These are phyloP conservation scores for Zelopaecilomyces penicillatus DNA, from an alignment of 2,329 filamentous ascomycete species.

Conservation along the genomic window DNA sequence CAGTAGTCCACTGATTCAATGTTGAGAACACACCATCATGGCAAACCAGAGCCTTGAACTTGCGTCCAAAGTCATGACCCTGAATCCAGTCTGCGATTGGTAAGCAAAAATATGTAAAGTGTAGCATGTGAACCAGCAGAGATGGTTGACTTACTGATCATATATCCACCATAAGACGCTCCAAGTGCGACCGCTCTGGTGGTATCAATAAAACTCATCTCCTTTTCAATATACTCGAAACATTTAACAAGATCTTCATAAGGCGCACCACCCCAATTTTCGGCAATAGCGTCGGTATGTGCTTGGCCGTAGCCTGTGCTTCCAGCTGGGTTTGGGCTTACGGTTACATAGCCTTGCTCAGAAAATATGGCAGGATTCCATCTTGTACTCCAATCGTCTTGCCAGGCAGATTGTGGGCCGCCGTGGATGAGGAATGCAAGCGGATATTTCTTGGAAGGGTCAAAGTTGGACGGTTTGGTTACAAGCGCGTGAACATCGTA, in stretches of 20 bases:
- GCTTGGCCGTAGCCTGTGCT: constrained; percentile 75
- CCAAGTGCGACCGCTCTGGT: constrained; percentile 63
- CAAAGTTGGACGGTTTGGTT: constrained; percentile 59
- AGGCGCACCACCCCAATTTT: constrained; percentile 77
- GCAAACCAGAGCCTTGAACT: constrained; percentile 81
- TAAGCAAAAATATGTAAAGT: constrained; percentile 12
- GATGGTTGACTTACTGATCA: constrained; percentile 50
- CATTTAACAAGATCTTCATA: constrained; percentile 75
- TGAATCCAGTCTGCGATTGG: constrained; percentile 69
- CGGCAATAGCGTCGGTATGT: constrained; percentile 66
- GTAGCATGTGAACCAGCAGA: background rate
- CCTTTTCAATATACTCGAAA: constrained; percentile 62
- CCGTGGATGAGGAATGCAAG: constrained; percentile 75
- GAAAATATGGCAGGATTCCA: constrained; percentile 86
- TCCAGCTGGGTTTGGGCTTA: constrained; percentile 76
- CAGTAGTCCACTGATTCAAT: constrained; percentile 53
- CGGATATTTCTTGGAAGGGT: constrained; percentile 64
- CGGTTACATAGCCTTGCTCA: constrained; percentile 77
- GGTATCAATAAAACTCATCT: constrained; percentile 62
- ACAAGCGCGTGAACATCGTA: constrained; percentile 62
- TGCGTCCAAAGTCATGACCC: constrained; percentile 70
- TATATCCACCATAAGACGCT: constrained; percentile 67
- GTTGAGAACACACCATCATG: constrained; percentile 82
- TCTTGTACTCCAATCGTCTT: constrained; percentile 67
- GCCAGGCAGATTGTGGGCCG: constrained; percentile 71